Evolutionary conservation across 768 basidiomycete genomes (phyloP).

Genomic region (Crucibulum laeve): DNA sequence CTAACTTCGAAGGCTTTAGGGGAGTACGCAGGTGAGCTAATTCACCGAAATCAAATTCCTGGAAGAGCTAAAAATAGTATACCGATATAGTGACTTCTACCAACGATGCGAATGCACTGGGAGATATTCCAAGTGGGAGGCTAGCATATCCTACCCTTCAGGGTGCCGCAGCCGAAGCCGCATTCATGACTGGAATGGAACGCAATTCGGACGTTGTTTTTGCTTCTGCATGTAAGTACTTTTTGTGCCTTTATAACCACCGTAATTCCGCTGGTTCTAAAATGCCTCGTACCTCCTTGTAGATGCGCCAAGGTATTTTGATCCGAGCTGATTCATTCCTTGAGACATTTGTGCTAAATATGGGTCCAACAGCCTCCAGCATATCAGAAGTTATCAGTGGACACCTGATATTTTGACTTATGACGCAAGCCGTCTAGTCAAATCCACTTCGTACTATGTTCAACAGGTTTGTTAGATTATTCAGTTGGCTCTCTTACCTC

Average conservation of each 20-base stretch:
- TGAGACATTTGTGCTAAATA: not conserved
- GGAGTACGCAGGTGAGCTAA: constrained; percentile 44
- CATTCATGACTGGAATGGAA: constrained; percentile 60
- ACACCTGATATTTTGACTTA: constrained; percentile 34
- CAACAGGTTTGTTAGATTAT: constrained; percentile 24
- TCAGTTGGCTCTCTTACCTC: not conserved
- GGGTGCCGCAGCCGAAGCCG: constrained; percentile 48
- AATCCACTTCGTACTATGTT: constrained; percentile 31
- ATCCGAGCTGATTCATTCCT: not conserved
- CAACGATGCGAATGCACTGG: constrained; percentile 22
- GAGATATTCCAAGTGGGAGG: constrained; percentile 21
- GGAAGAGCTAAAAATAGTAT: not conserved
- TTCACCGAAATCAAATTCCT: not conserved
- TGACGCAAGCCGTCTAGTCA: constrained; percentile 28
- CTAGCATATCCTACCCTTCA: constrained; percentile 26
- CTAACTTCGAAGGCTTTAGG: constrained; percentile 10
- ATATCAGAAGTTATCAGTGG: constrained; percentile 31
- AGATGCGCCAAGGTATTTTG: constrained; percentile 22
- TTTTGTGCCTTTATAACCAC: no score
- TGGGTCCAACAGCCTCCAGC: constrained; percentile 21
- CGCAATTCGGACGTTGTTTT: constrained; percentile 58
- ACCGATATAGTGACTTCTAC: constrained; percentile 23
- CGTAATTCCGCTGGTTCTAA: no score
- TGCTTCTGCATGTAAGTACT: constrained; percentile 36
- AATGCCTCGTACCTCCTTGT: not conserved